These are phyloP conservation scores for Zelopaecilomyces penicillatus DNA, from an alignment of 2,329 filamentous ascomycete genomes.

Conservation along the genomic window DNA sequence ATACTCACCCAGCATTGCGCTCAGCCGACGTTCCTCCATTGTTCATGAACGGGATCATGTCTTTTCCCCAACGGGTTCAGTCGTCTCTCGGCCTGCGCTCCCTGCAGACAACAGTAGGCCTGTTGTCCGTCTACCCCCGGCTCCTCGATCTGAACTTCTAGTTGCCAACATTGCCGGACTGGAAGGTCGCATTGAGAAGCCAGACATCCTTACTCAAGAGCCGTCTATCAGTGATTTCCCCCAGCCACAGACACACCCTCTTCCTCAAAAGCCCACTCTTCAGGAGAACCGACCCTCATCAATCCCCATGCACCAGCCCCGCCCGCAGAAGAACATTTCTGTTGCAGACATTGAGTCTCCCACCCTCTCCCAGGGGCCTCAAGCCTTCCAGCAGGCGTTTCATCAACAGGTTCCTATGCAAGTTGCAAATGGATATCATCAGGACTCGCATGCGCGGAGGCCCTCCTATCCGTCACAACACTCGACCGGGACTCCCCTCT, in stretches of 20 bases:
- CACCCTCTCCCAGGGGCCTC: constrained; percentile 47
- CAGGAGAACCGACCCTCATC: constrained; percentile 44
- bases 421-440: constrained; percentile 47
- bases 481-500: constrained; percentile 71
- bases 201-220: constrained; percentile 12
- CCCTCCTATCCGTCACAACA: constrained; percentile 62
- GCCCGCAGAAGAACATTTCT: constrained; percentile 89
- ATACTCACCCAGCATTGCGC: constrained; percentile 79
- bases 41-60: constrained; percentile 60
- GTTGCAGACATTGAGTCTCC: constrained; percentile 89
- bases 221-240: constrained; percentile 43
- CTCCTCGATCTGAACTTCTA: constrained; percentile 26
- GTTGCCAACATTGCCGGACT: constrained; percentile 14
- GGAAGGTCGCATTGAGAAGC: constrained; percentile 10
- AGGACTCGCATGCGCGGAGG: constrained; percentile 57
- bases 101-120: constrained; percentile 57
- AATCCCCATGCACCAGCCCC: constrained; percentile 83
- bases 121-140: constrained; percentile 74
- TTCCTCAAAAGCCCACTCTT: constrained; percentile 50
- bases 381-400: constrained; percentile 85
- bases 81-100: constrained; percentile 60
- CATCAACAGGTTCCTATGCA: constrained; percentile 87
- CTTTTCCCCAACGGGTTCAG: constrained; percentile 72
- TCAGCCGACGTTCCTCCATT: constrained; percentile 81
- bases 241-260: constrained; percentile 49